Conservation (phyloP, 2,329 filamentous ascomycete genomes). For the Daldinia sp. region DNA sequence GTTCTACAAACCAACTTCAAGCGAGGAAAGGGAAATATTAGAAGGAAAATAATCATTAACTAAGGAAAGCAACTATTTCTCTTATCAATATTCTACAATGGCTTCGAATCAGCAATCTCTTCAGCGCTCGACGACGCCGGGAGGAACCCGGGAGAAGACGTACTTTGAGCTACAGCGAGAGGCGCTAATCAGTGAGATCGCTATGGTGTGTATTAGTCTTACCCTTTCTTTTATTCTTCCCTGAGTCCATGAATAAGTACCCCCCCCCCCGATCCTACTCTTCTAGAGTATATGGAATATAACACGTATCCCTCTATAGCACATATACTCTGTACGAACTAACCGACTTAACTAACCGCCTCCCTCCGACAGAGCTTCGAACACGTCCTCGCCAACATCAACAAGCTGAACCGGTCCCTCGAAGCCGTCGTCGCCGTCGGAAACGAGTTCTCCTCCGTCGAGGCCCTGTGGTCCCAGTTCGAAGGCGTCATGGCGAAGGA, state of each 20-base stretch:
- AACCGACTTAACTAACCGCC: background rate
- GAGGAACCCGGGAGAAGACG: slow-evolving; percentile 61
- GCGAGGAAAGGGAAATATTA: background rate
- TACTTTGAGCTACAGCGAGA: slow-evolving; percentile 84
- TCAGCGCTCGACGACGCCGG: slow-evolving; percentile 44
- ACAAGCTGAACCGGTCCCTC: slow-evolving; percentile 90
- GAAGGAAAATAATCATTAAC: too few relatives aligned
- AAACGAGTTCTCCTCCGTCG: slow-evolving; percentile 97
- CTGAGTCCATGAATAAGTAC: too few relatives aligned
- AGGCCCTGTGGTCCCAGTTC: slow-evolving; percentile 96
- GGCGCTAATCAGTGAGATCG: slow-evolving; percentile 77
- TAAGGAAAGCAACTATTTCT: background rate
- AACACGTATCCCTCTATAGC: background rate
- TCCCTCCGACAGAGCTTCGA: slow-evolving; percentile 73
- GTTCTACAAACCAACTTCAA: background rate
- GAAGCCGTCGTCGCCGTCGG: slow-evolving; percentile 94
- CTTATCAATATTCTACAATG: slow-evolving; percentile 11
- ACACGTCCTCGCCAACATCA: slow-evolving; percentile 93
- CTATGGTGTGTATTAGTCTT: slow-evolving; percentile 64
- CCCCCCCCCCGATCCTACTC: too few relatives aligned
- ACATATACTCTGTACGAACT: too few relatives aligned
- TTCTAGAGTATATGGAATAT: too few relatives aligned
- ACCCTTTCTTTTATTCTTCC: background rate
- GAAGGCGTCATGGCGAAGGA: slow-evolving; percentile 93
- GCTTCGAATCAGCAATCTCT: slow-evolving; percentile 31